These are phyloP conservation scores for Daedaleopsis nitida DNA, from an alignment of 768 basidiomycete species.

Conservation along the genomic window DNA sequence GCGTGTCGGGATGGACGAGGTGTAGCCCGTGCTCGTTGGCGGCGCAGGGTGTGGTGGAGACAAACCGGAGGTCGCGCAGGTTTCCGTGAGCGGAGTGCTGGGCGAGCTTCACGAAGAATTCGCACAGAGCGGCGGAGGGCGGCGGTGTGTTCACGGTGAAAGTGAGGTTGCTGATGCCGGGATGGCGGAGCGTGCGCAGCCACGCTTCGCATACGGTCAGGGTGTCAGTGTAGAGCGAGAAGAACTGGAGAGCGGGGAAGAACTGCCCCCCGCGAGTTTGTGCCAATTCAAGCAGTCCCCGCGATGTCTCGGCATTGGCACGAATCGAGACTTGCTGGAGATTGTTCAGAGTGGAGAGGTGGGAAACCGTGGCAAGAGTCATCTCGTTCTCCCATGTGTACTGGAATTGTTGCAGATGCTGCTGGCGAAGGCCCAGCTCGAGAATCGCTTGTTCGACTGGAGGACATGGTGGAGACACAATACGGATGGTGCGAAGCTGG, in stretches of 20 bases:
- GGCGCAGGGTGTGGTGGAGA: not conserved
- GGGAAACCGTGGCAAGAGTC: not conserved
- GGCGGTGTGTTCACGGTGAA: not conserved
- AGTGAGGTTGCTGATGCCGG: not conserved
- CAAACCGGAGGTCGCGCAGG: not conserved
- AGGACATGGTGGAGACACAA: not conserved
- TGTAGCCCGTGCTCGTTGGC: not conserved
- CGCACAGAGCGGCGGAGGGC: not conserved
- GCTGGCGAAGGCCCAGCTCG: constrained; percentile 1
- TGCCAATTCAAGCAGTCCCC: not conserved
- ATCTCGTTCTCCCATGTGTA: not conserved
- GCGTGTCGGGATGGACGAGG: constrained; percentile 2
- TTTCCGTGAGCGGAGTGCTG: not conserved
- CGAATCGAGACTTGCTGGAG: constrained; percentile 6
- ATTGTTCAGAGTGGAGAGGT: constrained; percentile 3
- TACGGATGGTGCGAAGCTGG: constrained; percentile 4
- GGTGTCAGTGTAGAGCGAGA: constrained; percentile 1
- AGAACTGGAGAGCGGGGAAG: constrained; percentile 7
- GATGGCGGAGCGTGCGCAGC: not conserved
- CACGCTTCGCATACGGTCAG: not conserved
- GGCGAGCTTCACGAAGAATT: constrained; percentile 2
- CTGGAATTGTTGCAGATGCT: constrained; percentile 5
- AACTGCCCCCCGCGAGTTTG: not conserved
- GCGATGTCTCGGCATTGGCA: not conserved
- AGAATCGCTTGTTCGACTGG: not conserved